Conservation (phyloP, 1,284 basidiomycete genomes). For the Sutorius eximius region DNA sequence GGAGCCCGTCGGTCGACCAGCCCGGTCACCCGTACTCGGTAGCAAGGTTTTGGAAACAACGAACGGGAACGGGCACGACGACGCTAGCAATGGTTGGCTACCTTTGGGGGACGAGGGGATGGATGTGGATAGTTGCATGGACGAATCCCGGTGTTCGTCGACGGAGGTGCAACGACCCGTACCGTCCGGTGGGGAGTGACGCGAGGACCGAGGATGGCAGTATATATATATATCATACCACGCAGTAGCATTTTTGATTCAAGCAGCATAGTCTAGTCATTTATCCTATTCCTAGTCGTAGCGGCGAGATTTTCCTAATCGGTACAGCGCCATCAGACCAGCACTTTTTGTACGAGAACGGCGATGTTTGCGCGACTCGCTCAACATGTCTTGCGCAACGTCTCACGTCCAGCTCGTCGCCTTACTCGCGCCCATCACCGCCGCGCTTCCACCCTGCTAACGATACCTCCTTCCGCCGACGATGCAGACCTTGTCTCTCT, state of each 20-base stretch:
- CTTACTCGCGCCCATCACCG: conserved; percentile 38
- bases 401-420: conserved; percentile 40
- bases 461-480: conserved; percentile 58
- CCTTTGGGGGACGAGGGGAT: conserved; percentile 13
- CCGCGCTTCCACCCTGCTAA: conserved; percentile 28
- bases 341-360: not conserved
- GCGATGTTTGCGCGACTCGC: conserved; percentile 55
- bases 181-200: conserved; percentile 12
- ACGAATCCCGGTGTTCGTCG: conserved; percentile 14
- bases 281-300: no score
- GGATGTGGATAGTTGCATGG: conserved; percentile 30
- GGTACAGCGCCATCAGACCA: not conserved
- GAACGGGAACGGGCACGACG: conserved; percentile 22
- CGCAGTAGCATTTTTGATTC: conserved; percentile 27
- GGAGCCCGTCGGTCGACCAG: conserved; percentile 52
- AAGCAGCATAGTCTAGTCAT: conserved; percentile 30
- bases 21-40: conserved; percentile 16
- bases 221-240: conserved; percentile 31
- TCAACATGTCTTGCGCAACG: conserved; percentile 43
- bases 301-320: conserved; percentile 16
- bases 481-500: conserved; percentile 65
- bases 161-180: conserved; percentile 9
- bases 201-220: conserved; percentile 9
- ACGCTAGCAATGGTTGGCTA: conserved; percentile 9
- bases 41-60: conserved; percentile 13